Conservation (phyloP, 2,329 filamentous ascomycete genomes). For the Dothidotthia symphoricarpi region DNA sequence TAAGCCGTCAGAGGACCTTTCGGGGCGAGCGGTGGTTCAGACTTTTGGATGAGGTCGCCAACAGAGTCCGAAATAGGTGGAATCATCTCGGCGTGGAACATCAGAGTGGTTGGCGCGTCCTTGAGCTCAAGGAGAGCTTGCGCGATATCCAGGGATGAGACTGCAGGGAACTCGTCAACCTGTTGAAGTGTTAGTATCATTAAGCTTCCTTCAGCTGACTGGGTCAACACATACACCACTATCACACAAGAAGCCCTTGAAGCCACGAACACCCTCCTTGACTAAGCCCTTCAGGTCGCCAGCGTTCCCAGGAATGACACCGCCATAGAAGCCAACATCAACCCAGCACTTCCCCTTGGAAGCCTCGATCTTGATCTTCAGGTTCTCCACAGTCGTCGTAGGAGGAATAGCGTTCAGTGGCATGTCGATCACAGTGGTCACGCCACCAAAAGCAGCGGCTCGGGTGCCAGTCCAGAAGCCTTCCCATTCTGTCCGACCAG, state of each 20-base stretch:
- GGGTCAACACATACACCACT: slow-evolving; percentile 70
- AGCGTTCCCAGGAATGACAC: slow-evolving; percentile 86
- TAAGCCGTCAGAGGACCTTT: slow-evolving; percentile 74
- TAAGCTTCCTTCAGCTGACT: background rate
- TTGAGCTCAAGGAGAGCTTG: slow-evolving; percentile 79
- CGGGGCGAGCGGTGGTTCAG: slow-evolving; percentile 67
- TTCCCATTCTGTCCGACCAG: slow-evolving; percentile 96
- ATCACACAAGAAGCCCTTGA: slow-evolving; percentile 97
- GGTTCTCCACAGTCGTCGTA: slow-evolving; percentile 80
- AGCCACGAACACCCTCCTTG: slow-evolving; percentile 82
- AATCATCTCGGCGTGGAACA: slow-evolving; percentile 99
- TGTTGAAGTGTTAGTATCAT: slow-evolving; percentile 40
- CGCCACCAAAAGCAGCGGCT: slow-evolving; percentile 90
- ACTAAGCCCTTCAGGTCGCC: slow-evolving; percentile 76
- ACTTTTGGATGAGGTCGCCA: slow-evolving; percentile 70
- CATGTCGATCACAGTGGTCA: slow-evolving; percentile 97
- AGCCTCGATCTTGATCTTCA: slow-evolving; percentile 82
- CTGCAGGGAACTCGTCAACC: slow-evolving; percentile 94
- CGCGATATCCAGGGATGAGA: slow-evolving; percentile 75
- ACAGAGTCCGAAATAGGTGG: slow-evolving; percentile 80
- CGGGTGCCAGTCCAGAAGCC: slow-evolving; percentile 94
- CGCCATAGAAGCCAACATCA: slow-evolving; percentile 97
- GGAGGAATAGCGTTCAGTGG: slow-evolving; percentile 95
- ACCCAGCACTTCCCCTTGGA: slow-evolving; percentile 92
- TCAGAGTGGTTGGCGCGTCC: slow-evolving; percentile 80